Evolutionary conservation across 768 basidiomycete genomes (phyloP).

Genomic region (Hortiboletus campestris): DNA sequence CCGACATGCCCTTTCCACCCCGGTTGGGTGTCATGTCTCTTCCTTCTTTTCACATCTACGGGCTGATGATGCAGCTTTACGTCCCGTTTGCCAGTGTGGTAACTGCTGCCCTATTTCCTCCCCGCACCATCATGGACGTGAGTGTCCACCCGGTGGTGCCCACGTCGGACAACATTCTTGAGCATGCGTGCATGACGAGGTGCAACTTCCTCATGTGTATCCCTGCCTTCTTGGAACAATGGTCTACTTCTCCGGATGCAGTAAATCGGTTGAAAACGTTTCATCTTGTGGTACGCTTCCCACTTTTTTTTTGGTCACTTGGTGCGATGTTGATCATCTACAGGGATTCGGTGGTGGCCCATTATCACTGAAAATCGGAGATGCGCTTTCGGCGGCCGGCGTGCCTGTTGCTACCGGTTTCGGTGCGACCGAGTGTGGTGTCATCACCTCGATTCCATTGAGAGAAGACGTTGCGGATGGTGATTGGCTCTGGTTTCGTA

Average conservation of each 20-base stretch:
- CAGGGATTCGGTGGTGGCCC: constrained; percentile 16
- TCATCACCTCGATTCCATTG: background rate
- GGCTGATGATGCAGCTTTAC: constrained; percentile 33
- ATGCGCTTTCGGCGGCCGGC: constrained; percentile 11
- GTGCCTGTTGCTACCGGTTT: constrained; percentile 12
- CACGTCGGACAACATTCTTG: constrained; percentile 18
- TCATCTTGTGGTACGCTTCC: background rate
- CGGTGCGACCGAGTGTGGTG: constrained; percentile 25
- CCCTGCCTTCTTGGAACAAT: constrained; percentile 21
- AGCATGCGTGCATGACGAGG: constrained; percentile 4
- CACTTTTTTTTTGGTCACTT: no score
- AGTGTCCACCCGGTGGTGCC: constrained; percentile 13
- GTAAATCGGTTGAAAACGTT: background rate
- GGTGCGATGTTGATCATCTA: background rate
- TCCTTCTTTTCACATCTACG: constrained; percentile 41
- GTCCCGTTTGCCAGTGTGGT: constrained; percentile 28
- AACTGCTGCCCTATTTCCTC: constrained; percentile 35
- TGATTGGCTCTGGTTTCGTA: constrained; percentile 17
- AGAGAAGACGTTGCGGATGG: constrained; percentile 9
- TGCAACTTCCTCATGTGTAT: constrained; percentile 12
- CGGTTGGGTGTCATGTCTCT: constrained; percentile 31
- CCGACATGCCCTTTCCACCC: background rate
- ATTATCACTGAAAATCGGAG: constrained; percentile 9
- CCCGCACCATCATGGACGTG: constrained; percentile 2
- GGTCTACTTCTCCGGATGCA: constrained; percentile 3